Evolutionary conservation across 148 eudicot genomes (phyloP), one percentile per base, ranked within the genome.

Genomic region (Diospyros kaki): DNA sequence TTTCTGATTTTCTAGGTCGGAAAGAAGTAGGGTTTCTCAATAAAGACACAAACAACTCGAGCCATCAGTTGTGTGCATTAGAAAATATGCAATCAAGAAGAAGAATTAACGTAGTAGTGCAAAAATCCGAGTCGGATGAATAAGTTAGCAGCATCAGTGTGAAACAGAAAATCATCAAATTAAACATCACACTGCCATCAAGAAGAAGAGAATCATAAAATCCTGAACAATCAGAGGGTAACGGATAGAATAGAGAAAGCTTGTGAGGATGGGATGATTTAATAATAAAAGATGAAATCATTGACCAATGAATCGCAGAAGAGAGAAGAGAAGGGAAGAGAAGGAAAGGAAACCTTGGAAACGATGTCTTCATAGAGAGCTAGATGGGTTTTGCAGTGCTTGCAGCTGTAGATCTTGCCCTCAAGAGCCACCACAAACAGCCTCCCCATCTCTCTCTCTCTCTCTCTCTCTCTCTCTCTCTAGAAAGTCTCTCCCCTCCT

Each of bases 341-440:
- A 42, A 58, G 28, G 28, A 8, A n/a, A n/a, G 43, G 1, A 68
- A 58, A 90, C 94, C 94, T 88, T 90, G 48, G 91, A 90, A 73
- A 88, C 83, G 76, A 90, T 64, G 73, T 88, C 88, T 56, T 88
- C 85, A 72, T 41, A 62, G 3, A 80, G 81, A 78, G 85, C 94
- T 71, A 90, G 86, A 79, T 90, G 94, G 74, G 91, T 86, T 75
- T 82, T 81, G 73, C 94, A 90, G 86, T 88, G 86, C 83, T 84
- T 88, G 83, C 94, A 90, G 73, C 87, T 83, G 75, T 90, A 90
- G 85, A 90, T 80, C 88, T 77, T 86, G 61, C 94, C 94, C 66
- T 90, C 91, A 83, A 90, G 86, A 78, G 82, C 79, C 56, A 88
- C 83, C 75, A 80, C 81, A 84, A 88, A 90, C 48, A 88, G 18